These are phyloP conservation scores for Rhododendron simsii DNA, from an alignment of 148 eudicot species.

Conservation along the genomic window DNA sequence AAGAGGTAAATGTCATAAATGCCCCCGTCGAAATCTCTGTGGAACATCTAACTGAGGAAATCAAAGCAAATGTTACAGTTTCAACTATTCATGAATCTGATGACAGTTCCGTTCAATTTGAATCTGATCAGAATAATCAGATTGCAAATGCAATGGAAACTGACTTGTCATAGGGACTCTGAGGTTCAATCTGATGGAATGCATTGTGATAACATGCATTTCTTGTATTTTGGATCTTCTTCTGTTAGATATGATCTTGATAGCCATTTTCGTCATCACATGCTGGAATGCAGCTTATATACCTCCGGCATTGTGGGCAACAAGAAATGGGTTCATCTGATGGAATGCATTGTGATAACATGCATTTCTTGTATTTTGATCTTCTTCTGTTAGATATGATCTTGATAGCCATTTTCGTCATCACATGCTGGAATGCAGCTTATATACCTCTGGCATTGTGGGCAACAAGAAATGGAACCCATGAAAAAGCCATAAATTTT, in stretches of 20 bases:
- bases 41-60: slow-evolving; percentile 3
- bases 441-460: neutral
- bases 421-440: neutral
- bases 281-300: neutral
- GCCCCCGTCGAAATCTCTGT: slow-evolving; percentile 7
- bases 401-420: neutral
- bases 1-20: neutral
- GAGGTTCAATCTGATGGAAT: neutral
- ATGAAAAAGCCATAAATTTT: neutral
- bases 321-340: neutral
- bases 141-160: neutral
- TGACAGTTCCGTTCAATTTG: neutral
- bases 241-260: neutral
- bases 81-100: neutral
- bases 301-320: neutral
- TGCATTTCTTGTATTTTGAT: neutral
- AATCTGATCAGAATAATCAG: neutral
- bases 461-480: neutral
- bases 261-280: neutral
- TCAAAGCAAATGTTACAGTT: neutral
- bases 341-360: neutral
- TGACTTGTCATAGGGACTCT: neutral
- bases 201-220: neutral
- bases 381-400: neutral
- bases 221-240: neutral